Percentiles rank a stretch among this genome's conserved stretches.
Evolutionary conservation across 441 rosid genomes (phyloP).

Genomic region (Populus tomentosa): DNA sequence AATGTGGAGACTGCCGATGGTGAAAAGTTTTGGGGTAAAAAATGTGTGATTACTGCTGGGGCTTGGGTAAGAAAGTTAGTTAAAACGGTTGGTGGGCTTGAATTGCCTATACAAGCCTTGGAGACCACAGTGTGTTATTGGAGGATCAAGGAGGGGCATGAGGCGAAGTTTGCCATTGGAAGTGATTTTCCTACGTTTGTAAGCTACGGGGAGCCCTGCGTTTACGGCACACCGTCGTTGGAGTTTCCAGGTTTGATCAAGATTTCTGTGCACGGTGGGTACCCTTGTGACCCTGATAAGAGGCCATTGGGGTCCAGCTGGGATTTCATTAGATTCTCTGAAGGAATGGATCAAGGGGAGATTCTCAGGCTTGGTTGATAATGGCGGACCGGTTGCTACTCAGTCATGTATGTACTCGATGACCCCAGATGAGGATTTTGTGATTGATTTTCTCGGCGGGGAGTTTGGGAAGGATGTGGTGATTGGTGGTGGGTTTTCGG

Average conservation of each 20-base stretch:
- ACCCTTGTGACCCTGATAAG: conserved; percentile 62
- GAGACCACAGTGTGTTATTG: conserved; percentile 70
- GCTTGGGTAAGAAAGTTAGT: conserved; percentile 72
- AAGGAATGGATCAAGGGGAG: conserved; percentile 60
- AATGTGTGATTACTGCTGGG: conserved; percentile 73
- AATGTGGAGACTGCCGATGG: conserved; percentile 33
- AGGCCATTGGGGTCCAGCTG: conserved; percentile 64
- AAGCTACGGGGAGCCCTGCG: conserved; percentile 48
- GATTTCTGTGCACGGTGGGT: conserved; percentile 57
- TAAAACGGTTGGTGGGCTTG: conserved; percentile 38
- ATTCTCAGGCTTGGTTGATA: conserved; percentile 57
- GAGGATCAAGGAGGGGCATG: conserved; percentile 71
- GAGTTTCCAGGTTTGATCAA: conserved; percentile 83
- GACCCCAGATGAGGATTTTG: conserved; percentile 86
- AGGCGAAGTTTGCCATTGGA: conserved; percentile 35
- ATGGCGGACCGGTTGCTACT: conserved; percentile 40
- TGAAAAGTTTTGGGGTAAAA: conserved; percentile 49
- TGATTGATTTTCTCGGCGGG: conserved; percentile 72
- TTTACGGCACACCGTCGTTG: conserved; percentile 77
- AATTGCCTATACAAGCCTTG: conserved; percentile 55
- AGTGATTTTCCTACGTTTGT: conserved; percentile 71
- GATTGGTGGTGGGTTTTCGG: conserved; percentile 70
- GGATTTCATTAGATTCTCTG: conserved; percentile 26
- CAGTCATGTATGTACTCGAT: conserved; percentile 78
- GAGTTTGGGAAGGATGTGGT: conserved; percentile 22